phyloP scores from a whole-genome alignment of 179 eudicot species.

The Spergularia azorica region DNA sequence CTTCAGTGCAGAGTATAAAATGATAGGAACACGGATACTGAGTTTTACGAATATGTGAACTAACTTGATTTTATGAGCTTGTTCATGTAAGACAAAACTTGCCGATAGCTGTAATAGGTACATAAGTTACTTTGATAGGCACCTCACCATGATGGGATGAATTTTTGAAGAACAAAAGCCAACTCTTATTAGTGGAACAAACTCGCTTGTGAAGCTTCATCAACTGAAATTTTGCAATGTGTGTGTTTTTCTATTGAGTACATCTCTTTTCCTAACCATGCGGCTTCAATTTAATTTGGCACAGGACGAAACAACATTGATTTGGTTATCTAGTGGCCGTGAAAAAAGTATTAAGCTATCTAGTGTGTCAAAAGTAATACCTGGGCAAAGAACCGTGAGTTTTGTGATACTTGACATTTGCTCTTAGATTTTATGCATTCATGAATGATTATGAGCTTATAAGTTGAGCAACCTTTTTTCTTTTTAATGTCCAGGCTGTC shows the following conservation, averaged over 20 bases:
- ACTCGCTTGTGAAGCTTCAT: background rate
- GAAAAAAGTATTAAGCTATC: conserved; percentile 82
- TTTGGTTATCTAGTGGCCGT: conserved; percentile 87
- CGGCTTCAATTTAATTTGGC: conserved; percentile 10
- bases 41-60: background rate
- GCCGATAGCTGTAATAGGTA: background rate
- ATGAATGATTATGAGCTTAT: background rate
- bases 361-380: conserved; percentile 77
- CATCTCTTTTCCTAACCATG: conserved; percentile 10
- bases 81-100: background rate
- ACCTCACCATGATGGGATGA: background rate
- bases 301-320: conserved; percentile 90
- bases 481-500: conserved; percentile 60
- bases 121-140: background rate
- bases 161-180: background rate
- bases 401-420: conserved; percentile 9
- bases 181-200: background rate
- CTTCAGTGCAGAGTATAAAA: background rate
- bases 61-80: conserved; percentile 8
- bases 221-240: background rate
- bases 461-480: conserved; percentile 8
- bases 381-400: conserved; percentile 99
- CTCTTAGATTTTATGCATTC: background rate
- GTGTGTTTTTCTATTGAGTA: background rate
- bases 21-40: background rate